phyloP scores from a whole-genome alignment of 73 alveolate genomes.

The Paramecium caudatum region DNA sequence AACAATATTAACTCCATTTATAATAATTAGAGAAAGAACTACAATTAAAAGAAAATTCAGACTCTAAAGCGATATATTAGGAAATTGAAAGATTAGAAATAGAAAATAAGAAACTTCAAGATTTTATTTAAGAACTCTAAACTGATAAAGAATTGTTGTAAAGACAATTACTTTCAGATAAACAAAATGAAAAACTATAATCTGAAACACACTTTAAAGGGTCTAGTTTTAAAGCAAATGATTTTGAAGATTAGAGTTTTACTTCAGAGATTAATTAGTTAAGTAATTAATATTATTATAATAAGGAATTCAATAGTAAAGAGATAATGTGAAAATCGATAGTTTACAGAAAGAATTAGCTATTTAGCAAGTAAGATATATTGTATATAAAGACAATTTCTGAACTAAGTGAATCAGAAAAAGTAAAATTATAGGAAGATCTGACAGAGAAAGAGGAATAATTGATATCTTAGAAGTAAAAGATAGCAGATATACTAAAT shows the following conservation, averaged over 20 bases:
- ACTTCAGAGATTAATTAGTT: not conserved
- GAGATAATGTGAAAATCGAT: not conserved
- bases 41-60: not conserved
- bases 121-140: no score
- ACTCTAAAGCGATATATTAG: not conserved
- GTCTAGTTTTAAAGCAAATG: conserved; percentile 23
- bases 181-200: no score
- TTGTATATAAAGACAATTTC: not conserved
- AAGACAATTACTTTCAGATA: no score
- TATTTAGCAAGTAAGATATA: not conserved
- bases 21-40: not conserved
- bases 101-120: not conserved
- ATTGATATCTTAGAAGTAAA: not conserved
- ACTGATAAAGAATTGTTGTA: no score
- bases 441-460: not conserved
- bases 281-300: not conserved
- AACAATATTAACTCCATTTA: not conserved
- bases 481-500: conserved; percentile 11
- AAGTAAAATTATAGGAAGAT: not conserved
- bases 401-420: not conserved
- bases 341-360: not conserved
- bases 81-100: not conserved
- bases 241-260: not conserved
- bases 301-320: not conserved
- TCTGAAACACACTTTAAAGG: not conserved